Conservation (phyloP, 768 basidiomycete genomes). For the Dioszegia crocea region DNA sequence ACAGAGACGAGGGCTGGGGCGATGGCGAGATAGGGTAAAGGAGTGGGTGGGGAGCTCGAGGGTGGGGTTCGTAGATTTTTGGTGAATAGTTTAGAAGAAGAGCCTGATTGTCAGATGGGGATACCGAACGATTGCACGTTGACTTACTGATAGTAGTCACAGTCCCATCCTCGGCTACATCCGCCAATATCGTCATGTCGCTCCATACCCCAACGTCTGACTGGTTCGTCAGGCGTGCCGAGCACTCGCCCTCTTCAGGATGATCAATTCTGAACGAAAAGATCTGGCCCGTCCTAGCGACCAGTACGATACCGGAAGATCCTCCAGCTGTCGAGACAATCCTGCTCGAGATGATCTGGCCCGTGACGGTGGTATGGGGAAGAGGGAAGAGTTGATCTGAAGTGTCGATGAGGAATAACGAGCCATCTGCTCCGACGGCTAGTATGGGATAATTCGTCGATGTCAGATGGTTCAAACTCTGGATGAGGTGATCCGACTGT, state of each 20-base stretch:
- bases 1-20: constrained; percentile 8
- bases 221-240: not conserved
- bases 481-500: constrained; percentile 11
- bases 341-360: constrained; percentile 8
- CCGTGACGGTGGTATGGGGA: not conserved
- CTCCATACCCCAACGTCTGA: not conserved
- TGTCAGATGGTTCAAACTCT: constrained; percentile 18
- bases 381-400: not conserved
- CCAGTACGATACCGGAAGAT: constrained; percentile 12
- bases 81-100: not conserved
- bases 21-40: not conserved
- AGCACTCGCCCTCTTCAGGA: not conserved
- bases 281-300: constrained; percentile 16
- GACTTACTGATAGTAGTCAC: constrained; percentile 34
- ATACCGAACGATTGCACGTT: not conserved
- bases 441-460: constrained; percentile 15
- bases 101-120: not conserved
- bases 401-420: constrained; percentile 3
- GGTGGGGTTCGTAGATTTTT: not conserved
- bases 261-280: not conserved
- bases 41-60: too few species aligned
- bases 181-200: constrained; percentile 17
- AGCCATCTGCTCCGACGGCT: constrained; percentile 7
- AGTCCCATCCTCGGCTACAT: constrained; percentile 16
- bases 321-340: constrained; percentile 5